phyloP scores from a whole-genome alignment of 78 protist species.

The Diacronema lutheri region DNA sequence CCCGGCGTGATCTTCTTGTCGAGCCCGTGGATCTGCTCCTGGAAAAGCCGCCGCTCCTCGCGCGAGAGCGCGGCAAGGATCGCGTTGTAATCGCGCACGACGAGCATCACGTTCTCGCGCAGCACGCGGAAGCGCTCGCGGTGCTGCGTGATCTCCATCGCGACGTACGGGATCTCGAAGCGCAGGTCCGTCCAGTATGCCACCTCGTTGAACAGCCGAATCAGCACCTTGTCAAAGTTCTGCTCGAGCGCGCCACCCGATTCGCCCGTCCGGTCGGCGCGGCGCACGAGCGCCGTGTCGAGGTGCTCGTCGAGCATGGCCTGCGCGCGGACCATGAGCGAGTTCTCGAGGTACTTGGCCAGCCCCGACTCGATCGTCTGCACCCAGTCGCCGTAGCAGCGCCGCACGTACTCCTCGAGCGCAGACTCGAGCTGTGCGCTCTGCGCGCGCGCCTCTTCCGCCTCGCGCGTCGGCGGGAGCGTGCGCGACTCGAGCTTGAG shows the following conservation, averaged over 20 bases:
- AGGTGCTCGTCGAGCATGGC: neutral
- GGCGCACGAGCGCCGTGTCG: neutral
- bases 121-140: slow-evolving; percentile 51
- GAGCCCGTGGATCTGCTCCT: slow-evolving; percentile 34
- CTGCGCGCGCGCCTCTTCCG: slow-evolving; percentile 5
- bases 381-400: slow-evolving; percentile 6
- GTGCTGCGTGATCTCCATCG: slow-evolving; percentile 19
- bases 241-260: slow-evolving; percentile 17
- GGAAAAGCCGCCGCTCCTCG: slow-evolving; percentile 58
- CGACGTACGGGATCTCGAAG: slow-evolving; percentile 44
- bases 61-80: slow-evolving; percentile 31
- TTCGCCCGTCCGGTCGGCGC: slow-evolving; percentile 10
- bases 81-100: slow-evolving; percentile 71
- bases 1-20: slow-evolving; percentile 61
- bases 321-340: neutral
- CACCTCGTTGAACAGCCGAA: slow-evolving; percentile 57
- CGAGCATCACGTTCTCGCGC: slow-evolving; percentile 63
- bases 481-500: neutral
- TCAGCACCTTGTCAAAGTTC: slow-evolving; percentile 58
- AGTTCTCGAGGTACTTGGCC: neutral
- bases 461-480: neutral
- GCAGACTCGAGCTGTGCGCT: neutral
- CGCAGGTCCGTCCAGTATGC: slow-evolving; percentile 55
- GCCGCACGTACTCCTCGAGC: slow-evolving; percentile 52
- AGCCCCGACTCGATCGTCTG: neutral